Evolutionary conservation across 1,284 basidiomycete species (phyloP).

Genomic region (Puccinia brachypodii): DNA sequence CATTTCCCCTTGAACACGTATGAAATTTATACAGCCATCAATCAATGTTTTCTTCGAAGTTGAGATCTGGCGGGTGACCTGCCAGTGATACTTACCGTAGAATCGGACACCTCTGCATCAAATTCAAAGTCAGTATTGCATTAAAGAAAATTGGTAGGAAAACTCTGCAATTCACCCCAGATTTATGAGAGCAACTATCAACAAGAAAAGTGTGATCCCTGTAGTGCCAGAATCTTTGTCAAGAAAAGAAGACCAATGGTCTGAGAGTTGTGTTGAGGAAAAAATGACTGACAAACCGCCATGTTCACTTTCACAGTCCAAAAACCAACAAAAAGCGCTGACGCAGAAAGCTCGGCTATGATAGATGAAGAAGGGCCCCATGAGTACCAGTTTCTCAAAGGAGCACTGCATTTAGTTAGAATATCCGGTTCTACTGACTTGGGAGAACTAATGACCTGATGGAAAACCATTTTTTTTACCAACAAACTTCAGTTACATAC

Average conservation of each 20-base stretch:
- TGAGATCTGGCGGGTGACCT: background rate
- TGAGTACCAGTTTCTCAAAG: background rate
- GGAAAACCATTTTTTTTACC: too few relatives aligned
- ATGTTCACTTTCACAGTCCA: slow-evolving; percentile 37
- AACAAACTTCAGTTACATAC: background rate
- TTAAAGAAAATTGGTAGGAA: background rate
- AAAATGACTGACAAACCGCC: slow-evolving; percentile 40
- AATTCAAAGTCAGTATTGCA: background rate
- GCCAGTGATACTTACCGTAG: slow-evolving; percentile 28
- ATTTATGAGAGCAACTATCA: slow-evolving; percentile 35
- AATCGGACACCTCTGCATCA: slow-evolving; percentile 34
- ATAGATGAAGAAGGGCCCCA: background rate
- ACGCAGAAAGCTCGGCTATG: slow-evolving; percentile 46
- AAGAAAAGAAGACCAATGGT: background rate
- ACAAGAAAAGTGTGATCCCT: slow-evolving; percentile 44
- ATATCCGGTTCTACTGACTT: slow-evolving; percentile 16
- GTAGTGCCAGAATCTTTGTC: background rate
- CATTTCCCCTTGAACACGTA: slow-evolving; percentile 59
- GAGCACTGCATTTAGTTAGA: background rate
- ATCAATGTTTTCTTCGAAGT: background rate
- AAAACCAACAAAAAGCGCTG: slow-evolving; percentile 44
- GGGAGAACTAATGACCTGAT: slow-evolving; percentile 40
- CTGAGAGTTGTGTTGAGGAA: background rate
- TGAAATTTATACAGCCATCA: background rate
- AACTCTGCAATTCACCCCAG: slow-evolving; percentile 32